phyloP scores from a whole-genome alignment of 345 rosid genomes.

The Camelina hispida region DNA sequence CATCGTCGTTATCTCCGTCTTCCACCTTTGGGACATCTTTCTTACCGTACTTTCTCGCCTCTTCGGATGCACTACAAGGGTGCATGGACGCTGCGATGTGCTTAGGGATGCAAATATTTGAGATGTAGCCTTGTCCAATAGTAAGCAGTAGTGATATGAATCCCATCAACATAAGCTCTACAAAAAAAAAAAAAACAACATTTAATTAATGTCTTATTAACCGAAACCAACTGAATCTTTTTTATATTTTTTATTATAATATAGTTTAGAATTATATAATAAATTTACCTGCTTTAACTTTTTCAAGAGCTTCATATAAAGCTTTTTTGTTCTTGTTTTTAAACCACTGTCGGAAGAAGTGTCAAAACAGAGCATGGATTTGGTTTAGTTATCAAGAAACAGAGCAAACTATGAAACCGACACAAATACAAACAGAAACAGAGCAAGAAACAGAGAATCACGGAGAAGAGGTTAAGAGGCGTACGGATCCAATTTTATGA shows the following conservation, averaged over 20 bases:
- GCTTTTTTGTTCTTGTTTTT: conserved; percentile 67
- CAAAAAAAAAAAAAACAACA: not conserved
- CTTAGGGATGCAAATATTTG: conserved; percentile 68
- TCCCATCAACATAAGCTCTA: conserved; percentile 92
- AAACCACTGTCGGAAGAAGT: conserved; percentile 61
- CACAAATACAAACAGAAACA: not conserved
- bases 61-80: conserved; percentile 56
- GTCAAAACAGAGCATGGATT: conserved; percentile 11
- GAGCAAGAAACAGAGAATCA: conserved; percentile 18
- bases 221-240: not conserved
- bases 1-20: not conserved
- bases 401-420: not conserved
- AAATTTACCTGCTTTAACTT: conserved; percentile 80
- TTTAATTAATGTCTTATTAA: not conserved
- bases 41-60: not conserved
- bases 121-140: conserved; percentile 55
- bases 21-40: not conserved
- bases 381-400: conserved; percentile 21
- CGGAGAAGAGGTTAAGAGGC: not conserved
- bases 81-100: conserved; percentile 62
- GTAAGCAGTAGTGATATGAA: conserved; percentile 83
- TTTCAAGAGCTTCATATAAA: conserved; percentile 85
- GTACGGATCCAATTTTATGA: conserved; percentile 48
- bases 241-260: not conserved
- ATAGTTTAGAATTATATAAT: not conserved